Conservation (phyloP, 768 basidiomycete genomes). For the Boletus subcaerulescens region DNA sequence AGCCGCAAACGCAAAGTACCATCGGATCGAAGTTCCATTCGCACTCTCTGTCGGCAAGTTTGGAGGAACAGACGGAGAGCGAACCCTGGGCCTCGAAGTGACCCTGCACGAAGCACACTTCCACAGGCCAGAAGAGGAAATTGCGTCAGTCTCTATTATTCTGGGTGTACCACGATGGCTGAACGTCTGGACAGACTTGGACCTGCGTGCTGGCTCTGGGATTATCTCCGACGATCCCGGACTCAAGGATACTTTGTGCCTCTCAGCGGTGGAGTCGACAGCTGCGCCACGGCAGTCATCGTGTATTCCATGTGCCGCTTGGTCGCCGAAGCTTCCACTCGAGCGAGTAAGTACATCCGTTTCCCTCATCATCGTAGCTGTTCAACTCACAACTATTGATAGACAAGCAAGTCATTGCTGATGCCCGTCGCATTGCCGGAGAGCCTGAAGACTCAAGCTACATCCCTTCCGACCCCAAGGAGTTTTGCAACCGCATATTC, state of each 20-base stretch:
- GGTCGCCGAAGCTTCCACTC: conserved; percentile 72
- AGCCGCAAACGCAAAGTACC: conserved; percentile 67
- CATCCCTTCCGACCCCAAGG: conserved; percentile 80
- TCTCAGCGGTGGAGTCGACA: conserved; percentile 94
- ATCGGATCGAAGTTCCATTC: conserved; percentile 79
- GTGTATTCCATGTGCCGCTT: conserved; percentile 96
- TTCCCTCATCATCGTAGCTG: neutral
- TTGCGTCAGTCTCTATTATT: conserved; percentile 63
- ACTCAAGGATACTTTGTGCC: conserved; percentile 96
- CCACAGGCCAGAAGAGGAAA: conserved; percentile 93
- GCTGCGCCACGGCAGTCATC: conserved; percentile 94
- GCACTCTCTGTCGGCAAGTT: conserved; percentile 75
- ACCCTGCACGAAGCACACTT: conserved; percentile 42
- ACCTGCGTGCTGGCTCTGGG: conserved; percentile 99
- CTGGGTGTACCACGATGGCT: neutral
- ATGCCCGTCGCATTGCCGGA: conserved; percentile 86
- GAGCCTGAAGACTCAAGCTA: conserved; percentile 81
- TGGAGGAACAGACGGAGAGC: conserved; percentile 56
- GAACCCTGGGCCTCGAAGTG: conserved; percentile 48
- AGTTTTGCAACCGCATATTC: conserved; percentile 85
- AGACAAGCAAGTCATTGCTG: conserved; percentile 85
- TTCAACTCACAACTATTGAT: conserved; percentile 1
- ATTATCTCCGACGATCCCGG: conserved; percentile 90
- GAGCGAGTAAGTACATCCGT: conserved; percentile 53
- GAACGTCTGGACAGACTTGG: conserved; percentile 61